These are phyloP conservation scores for Colletotrichum costaricense DNA, from an alignment of 2,329 filamentous ascomycete genomes.

Conservation along the genomic window DNA sequence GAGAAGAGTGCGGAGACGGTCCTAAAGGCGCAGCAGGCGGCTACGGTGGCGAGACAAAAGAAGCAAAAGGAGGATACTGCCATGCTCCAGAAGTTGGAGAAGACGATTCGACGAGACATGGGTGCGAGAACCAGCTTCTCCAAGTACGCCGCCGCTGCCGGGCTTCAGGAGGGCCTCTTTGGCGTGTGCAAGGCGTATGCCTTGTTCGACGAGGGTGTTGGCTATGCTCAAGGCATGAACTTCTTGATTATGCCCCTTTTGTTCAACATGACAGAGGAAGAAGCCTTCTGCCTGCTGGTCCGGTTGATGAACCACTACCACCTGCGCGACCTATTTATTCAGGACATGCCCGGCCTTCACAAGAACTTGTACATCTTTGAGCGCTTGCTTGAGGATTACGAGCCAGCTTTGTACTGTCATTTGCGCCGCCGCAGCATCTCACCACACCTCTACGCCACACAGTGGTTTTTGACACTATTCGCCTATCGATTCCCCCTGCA, in stretches of 20 bases:
- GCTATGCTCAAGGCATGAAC: constrained; percentile 99
- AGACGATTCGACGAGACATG: constrained; percentile 89
- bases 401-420: constrained; percentile 95
- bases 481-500: constrained; percentile 97
- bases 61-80: constrained; percentile 82
- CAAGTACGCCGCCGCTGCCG: constrained; percentile 91
- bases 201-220: constrained; percentile 91
- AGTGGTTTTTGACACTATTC: constrained; percentile 99
- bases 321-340: constrained; percentile 89
- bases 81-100: constrained; percentile 85
- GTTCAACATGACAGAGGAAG: constrained; percentile 98
- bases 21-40: constrained; percentile 72
- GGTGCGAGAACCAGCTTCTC: constrained; percentile 95
- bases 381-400: constrained; percentile 89
- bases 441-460: constrained; percentile 94
- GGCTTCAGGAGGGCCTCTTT: constrained; percentile 92
- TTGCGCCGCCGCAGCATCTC: constrained; percentile 88
- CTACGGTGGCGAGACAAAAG: constrained; percentile 77
- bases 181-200: constrained; percentile 98
- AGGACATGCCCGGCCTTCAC: constrained; percentile 97
- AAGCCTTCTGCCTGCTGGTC: constrained; percentile 93
- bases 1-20: constrained; percentile 73
- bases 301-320: constrained; percentile 97
- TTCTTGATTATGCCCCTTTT: constrained; percentile 96
- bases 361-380: constrained; percentile 96